Conservation (phyloP, 1,284 basidiomycete genomes). For the Sporisorium scitamineum region DNA sequence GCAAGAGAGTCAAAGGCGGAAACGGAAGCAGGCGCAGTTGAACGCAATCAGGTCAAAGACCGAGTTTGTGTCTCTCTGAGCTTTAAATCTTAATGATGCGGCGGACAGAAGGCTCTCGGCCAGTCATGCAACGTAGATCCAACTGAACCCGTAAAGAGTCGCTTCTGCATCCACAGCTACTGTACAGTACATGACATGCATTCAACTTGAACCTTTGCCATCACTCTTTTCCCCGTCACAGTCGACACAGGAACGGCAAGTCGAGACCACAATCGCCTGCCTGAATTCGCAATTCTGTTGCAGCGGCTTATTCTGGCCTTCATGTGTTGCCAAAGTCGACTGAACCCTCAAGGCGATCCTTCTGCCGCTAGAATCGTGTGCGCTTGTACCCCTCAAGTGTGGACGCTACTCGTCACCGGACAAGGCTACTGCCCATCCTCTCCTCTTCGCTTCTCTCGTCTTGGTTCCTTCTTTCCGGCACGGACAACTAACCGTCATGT, state of each 20-base stretch:
- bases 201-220: not conserved
- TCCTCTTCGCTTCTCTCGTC: not conserved
- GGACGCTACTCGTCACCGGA: not conserved
- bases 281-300: not conserved
- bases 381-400: constrained; percentile 28
- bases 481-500: constrained; percentile 21
- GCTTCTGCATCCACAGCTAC: constrained; percentile 6
- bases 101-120: not conserved
- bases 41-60: too few species aligned
- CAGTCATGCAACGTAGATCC: constrained; percentile 28
- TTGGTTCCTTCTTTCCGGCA: not conserved
- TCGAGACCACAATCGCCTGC: not conserved
- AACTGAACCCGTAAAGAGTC: constrained; percentile 4
- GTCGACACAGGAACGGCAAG: not conserved
- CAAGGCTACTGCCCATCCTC: not conserved
- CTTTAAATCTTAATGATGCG: constrained; percentile 16
- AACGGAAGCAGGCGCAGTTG: not conserved
- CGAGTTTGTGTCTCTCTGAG: constrained; percentile 46
- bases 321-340: not conserved
- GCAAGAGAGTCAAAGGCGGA: not conserved
- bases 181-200: constrained; percentile 1
- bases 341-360: not conserved
- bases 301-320: not conserved
- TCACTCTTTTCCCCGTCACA: not conserved
- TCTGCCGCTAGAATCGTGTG: constrained; percentile 2